A percentile compares a stretch with the other conserved stretches of the same genome.
Evolutionary conservation across 805 yeast species (phyloP).

Genomic region (Lachancea lanzarotensis): DNA sequence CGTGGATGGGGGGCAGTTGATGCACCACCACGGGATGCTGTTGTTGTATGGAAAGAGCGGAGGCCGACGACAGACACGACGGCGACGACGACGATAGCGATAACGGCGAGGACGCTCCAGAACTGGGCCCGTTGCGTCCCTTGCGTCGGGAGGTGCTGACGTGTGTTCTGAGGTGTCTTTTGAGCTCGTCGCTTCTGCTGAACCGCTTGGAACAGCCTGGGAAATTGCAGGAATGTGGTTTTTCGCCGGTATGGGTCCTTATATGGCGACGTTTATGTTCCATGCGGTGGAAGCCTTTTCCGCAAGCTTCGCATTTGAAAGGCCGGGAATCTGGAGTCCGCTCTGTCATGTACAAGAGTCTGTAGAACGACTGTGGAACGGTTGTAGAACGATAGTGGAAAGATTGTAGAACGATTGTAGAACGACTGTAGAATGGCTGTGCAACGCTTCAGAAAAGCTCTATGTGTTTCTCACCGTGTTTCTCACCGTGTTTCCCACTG

Average conservation of each 20-base stretch:
- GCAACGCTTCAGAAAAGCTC: no score
- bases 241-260: constrained; percentile 76
- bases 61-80: no score
- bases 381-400: no score
- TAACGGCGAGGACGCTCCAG: no score
- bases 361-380: no score
- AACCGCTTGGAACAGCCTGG: constrained; percentile 66
- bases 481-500: no score
- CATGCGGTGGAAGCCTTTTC: constrained; percentile 65
- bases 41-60: neutral
- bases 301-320: constrained; percentile 67
- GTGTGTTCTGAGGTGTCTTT: constrained; percentile 68
- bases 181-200: constrained; percentile 65
- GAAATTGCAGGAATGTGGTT: constrained; percentile 69
- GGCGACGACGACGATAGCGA: no score
- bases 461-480: no score
- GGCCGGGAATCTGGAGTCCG: constrained; percentile 39
- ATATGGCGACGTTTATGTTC: constrained; percentile 78
- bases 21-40: constrained; percentile 8
- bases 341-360: no score
- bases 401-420: no score
- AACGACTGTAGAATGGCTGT: no score
- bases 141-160: constrained; percentile 44
- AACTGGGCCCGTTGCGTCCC: constrained; percentile 2
- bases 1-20: constrained; percentile 6